Percentiles rank a stretch among this genome's conserved stretches.
Evolutionary conservation across 2,329 filamentous ascomycete species (phyloP).

Genomic region (Cercospora brassicicola): DNA sequence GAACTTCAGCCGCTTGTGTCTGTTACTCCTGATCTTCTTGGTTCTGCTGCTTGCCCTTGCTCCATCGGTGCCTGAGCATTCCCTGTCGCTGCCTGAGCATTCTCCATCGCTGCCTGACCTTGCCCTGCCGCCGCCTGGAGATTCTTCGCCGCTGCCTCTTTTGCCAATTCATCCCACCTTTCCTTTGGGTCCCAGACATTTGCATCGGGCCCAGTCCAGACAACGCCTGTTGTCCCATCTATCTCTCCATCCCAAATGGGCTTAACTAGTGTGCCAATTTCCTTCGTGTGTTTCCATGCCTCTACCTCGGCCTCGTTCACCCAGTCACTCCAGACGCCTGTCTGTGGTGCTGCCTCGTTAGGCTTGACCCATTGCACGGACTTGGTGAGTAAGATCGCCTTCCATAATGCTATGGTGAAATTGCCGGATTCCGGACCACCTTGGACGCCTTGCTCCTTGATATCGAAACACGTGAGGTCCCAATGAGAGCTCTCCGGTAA

Average conservation of each 20-base stretch:
- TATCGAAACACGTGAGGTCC: slow-evolving; percentile 49
- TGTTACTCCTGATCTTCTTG: neutral
- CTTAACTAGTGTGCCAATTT: neutral
- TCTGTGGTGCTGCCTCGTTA: slow-evolving; percentile 27
- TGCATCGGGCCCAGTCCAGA: neutral
- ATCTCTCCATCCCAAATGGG: slow-evolving; percentile 8
- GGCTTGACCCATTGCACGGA: slow-evolving; percentile 45
- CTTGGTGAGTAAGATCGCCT: slow-evolving; percentile 50
- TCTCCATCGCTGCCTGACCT: too few relatives aligned
- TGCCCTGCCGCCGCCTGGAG: too few relatives aligned
- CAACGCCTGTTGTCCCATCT: slow-evolving; percentile 3
- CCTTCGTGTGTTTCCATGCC: slow-evolving; percentile 10
- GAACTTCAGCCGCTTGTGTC: neutral
- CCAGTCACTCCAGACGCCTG: slow-evolving; percentile 32
- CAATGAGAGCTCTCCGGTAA: slow-evolving; percentile 50
- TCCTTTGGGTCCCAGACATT: slow-evolving; percentile 26
- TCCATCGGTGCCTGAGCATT: neutral
- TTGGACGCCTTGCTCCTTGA: slow-evolving; percentile 43
- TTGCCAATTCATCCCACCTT: slow-evolving; percentile 22
- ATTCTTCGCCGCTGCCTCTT: neutral
- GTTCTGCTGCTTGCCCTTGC: neutral
- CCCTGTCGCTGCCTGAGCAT: neutral
- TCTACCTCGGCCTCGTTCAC: slow-evolving; percentile 24
- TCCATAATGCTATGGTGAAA: slow-evolving; percentile 53
- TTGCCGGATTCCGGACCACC: slow-evolving; percentile 37